phyloP scores from a whole-genome alignment of 192 early-diverging fungal species.

The Backusella parvicylindrica region DNA sequence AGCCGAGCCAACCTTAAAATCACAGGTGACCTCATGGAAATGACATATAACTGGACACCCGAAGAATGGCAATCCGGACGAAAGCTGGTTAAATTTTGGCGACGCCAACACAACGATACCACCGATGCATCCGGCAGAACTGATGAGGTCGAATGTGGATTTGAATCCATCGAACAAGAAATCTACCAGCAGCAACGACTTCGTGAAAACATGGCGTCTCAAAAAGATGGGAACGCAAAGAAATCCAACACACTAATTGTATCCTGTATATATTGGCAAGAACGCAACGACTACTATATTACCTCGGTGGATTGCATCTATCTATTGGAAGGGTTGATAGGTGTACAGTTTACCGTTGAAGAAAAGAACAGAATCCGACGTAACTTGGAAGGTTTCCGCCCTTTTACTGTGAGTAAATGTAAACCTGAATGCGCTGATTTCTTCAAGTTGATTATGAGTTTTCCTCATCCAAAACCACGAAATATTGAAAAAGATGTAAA shows the following conservation, averaged over 20 bases:
- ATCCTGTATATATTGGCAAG: conserved; percentile 80
- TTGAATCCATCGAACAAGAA: conserved; percentile 39
- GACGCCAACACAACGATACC: conserved; percentile 57
- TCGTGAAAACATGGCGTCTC: conserved; percentile 54
- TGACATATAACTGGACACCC: conserved; percentile 63
- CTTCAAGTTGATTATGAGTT: conserved; percentile 81
- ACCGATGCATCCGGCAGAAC: conserved; percentile 46
- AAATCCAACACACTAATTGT: conserved; percentile 48
- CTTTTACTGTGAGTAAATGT: conserved; percentile 73
- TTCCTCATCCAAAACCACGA: conserved; percentile 76
- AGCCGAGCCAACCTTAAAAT: conserved; percentile 74
- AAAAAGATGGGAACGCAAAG: conserved; percentile 50
- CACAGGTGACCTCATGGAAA: conserved; percentile 62
- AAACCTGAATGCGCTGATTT: conserved; percentile 73
- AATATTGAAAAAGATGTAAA: conserved; percentile 91
- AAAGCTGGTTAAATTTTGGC: conserved; percentile 74
- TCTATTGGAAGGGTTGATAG: conserved; percentile 70
- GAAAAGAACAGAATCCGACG: conserved; percentile 87
- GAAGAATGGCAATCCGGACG: conserved; percentile 64
- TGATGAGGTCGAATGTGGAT: conserved; percentile 17
- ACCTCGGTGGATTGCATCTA: conserved; percentile 83
- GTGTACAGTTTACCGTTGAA: conserved; percentile 72
- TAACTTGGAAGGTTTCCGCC: conserved; percentile 79
- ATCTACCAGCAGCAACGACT: conserved; percentile 48
- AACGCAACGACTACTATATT: conserved; percentile 70